Evolutionary conservation across 1,284 basidiomycete genomes (phyloP).

Genomic region (Fomitopsis palustris): DNA sequence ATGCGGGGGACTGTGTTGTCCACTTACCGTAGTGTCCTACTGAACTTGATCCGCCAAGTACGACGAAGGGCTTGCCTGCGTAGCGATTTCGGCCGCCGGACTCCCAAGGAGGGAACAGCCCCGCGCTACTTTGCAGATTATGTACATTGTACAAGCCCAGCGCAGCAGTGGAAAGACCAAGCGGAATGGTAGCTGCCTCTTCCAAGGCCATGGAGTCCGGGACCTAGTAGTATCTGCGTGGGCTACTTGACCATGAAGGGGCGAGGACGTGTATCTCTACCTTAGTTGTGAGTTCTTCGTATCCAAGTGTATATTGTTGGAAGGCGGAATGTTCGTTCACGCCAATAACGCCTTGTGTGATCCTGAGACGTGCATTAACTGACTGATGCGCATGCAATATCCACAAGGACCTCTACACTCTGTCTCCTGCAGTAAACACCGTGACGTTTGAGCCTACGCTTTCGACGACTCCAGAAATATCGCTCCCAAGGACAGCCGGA

Average conservation of each 20-base stretch:
- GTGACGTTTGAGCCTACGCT: conserved; percentile 40
- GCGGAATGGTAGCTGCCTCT: conserved; percentile 35
- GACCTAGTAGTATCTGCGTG: conserved; percentile 22
- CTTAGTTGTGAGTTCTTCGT: conserved; percentile 21
- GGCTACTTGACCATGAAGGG: conserved; percentile 14
- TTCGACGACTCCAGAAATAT: conserved; percentile 45
- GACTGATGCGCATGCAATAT: not conserved
- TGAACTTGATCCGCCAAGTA: conserved; percentile 34
- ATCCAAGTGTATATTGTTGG: conserved; percentile 24
- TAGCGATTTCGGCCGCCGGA: conserved; percentile 34
- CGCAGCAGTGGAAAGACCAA: conserved; percentile 35
- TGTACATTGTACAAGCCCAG: conserved; percentile 35
- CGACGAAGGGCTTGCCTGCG: conserved; percentile 30
- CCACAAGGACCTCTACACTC: conserved; percentile 31
- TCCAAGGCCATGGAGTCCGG: conserved; percentile 29
- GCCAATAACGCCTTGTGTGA: not conserved
- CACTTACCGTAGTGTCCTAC: conserved; percentile 33
- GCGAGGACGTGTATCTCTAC: conserved; percentile 1
- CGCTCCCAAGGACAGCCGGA: conserved; percentile 41
- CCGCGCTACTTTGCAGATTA: conserved; percentile 21
- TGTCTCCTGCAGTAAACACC: conserved; percentile 42
- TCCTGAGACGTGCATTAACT: not conserved
- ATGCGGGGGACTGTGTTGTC: not conserved
- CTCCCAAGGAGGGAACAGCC: conserved; percentile 28
- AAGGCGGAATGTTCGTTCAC: conserved; percentile 16